A percentile compares a stretch with the other conserved stretches of the same genome.
Evolutionary conservation across 768 basidiomycete species (phyloP).

Genomic region (Tylopilus sp.): DNA sequence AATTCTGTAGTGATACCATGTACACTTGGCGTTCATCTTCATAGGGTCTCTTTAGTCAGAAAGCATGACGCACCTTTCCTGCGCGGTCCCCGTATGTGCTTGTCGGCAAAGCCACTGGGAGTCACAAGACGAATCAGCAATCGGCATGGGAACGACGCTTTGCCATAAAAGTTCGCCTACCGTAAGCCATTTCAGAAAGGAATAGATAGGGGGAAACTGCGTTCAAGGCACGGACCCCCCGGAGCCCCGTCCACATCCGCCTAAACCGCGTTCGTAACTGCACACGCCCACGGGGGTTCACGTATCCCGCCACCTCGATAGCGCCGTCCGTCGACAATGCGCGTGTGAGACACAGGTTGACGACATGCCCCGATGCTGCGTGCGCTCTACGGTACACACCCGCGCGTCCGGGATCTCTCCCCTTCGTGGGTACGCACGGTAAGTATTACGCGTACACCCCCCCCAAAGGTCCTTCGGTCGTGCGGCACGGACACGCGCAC

Average conservation of each 20-base stretch:
- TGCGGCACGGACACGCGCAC: too few species aligned
- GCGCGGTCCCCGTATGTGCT: not conserved
- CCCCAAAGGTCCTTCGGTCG: too few species aligned
- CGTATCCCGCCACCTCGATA: not conserved
- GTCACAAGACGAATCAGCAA: not conserved
- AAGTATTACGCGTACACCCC: too few species aligned
- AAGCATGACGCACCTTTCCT: too few species aligned
- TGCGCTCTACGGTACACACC: not conserved
- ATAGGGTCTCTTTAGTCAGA: too few species aligned
- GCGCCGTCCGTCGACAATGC: not conserved
- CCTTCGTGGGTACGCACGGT: too few species aligned
- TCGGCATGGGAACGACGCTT: not conserved
- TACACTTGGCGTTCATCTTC: too few species aligned
- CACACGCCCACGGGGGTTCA: not conserved
- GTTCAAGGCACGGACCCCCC: not conserved
- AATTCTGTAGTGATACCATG: constrained; percentile 8
- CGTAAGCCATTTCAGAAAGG: not conserved
- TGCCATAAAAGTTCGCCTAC: not conserved
- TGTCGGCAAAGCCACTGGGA: not conserved
- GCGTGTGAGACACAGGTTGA: not conserved
- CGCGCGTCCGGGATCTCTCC: too few species aligned
- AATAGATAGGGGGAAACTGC: not conserved
- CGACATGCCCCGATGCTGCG: not conserved
- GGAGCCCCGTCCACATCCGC: not conserved
- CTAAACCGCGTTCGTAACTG: not conserved